A percentile compares a stretch with the other conserved stretches of the same genome.
These are phyloP conservation scores for Candida nitratophila DNA, from an alignment of 805 yeast species.

Conservation along the genomic window DNA sequence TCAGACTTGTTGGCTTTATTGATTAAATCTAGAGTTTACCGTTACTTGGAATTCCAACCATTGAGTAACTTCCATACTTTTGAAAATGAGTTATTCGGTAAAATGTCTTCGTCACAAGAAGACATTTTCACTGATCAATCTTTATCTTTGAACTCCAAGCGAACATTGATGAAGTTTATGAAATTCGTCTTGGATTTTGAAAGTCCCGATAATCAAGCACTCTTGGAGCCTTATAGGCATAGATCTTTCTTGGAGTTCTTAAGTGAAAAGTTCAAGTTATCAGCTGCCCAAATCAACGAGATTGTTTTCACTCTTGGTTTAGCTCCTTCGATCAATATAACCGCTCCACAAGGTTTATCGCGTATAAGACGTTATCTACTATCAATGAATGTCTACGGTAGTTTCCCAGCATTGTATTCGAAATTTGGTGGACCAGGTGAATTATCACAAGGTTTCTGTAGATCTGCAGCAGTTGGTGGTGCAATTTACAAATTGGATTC, in stretches of 20 bases:
- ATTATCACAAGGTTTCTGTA: slow-evolving; percentile 90
- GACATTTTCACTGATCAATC: slow-evolving; percentile 90
- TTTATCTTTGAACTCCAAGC: slow-evolving; percentile 64
- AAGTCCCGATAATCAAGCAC: slow-evolving; percentile 30
- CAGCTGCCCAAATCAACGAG: slow-evolving; percentile 71
- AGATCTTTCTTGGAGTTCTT: slow-evolving; percentile 56
- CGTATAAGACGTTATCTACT: slow-evolving; percentile 77
- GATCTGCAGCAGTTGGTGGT: slow-evolving; percentile 98
- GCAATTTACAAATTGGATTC: slow-evolving; percentile 85
- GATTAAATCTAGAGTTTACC: slow-evolving; percentile 79
- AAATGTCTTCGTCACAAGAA: slow-evolving; percentile 79
- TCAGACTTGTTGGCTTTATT: slow-evolving; percentile 78
- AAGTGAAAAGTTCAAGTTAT: slow-evolving; percentile 58
- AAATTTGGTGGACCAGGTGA: slow-evolving; percentile 97
- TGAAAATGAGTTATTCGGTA: slow-evolving; percentile 86
- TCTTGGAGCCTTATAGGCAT: slow-evolving; percentile 48
- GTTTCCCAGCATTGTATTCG: slow-evolving; percentile 85
- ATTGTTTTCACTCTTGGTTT: slow-evolving; percentile 82
- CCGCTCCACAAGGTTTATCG: slow-evolving; percentile 68
- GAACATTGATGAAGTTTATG: slow-evolving; percentile 84
- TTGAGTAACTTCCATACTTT: slow-evolving; percentile 86
- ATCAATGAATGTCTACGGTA: slow-evolving; percentile 88
- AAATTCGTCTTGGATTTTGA: slow-evolving; percentile 79
- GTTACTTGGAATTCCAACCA: slow-evolving; percentile 88
- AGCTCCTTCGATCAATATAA: slow-evolving; percentile 50